A percentile compares a stretch with the other conserved stretches of the same genome.
phyloP scores from a whole-genome alignment of 2,329 filamentous ascomycete genomes.

The Salinomyces thailandicus region DNA sequence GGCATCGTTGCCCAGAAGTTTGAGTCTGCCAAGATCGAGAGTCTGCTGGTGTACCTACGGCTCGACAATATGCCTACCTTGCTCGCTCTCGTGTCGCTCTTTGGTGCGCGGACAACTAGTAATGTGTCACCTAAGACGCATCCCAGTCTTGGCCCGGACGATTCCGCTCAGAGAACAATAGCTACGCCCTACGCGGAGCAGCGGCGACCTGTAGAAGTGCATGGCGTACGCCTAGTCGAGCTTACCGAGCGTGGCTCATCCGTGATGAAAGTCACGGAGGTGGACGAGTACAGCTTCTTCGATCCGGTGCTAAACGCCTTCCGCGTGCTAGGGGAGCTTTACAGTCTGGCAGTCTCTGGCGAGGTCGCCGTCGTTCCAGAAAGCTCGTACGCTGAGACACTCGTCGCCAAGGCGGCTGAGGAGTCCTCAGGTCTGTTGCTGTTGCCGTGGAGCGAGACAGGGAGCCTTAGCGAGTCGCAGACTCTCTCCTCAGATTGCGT shows the following conservation, averaged over 20 bases:
- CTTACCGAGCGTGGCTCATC: slow-evolving; percentile 87
- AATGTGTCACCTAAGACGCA: slow-evolving; percentile 27
- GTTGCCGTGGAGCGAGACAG: slow-evolving; percentile 82
- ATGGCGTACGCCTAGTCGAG: slow-evolving; percentile 76
- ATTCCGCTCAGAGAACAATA: slow-evolving; percentile 1
- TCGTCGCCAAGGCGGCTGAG: slow-evolving; percentile 50
- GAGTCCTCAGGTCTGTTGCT: slow-evolving; percentile 58
- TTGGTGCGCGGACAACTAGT: slow-evolving; percentile 47
- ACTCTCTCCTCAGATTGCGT: slow-evolving; percentile 40
- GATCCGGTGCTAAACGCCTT: slow-evolving; percentile 90
- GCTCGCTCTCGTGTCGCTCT: slow-evolving; percentile 69
- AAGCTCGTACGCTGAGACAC: slow-evolving; percentile 64
- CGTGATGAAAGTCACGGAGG: slow-evolving; percentile 85
- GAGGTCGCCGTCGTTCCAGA: slow-evolving; percentile 72
- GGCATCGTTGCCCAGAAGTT: slow-evolving; percentile 39
- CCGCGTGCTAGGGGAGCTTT: slow-evolving; percentile 73
- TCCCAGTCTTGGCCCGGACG: slow-evolving; percentile 19
- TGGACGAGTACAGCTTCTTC: slow-evolving; percentile 52
- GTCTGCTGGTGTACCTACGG: slow-evolving; percentile 69
- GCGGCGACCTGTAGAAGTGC: slow-evolving; percentile 52
- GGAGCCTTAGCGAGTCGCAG: slow-evolving; percentile 59
- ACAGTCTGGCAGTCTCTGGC: slow-evolving; percentile 73
- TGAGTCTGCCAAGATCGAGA: slow-evolving; percentile 44
- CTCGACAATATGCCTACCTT: slow-evolving; percentile 74
- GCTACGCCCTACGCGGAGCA: slow-evolving; percentile 2